phyloP scores from a whole-genome alignment of 495 filamentous ascomycete species.

The Talaromyces ruber region DNA sequence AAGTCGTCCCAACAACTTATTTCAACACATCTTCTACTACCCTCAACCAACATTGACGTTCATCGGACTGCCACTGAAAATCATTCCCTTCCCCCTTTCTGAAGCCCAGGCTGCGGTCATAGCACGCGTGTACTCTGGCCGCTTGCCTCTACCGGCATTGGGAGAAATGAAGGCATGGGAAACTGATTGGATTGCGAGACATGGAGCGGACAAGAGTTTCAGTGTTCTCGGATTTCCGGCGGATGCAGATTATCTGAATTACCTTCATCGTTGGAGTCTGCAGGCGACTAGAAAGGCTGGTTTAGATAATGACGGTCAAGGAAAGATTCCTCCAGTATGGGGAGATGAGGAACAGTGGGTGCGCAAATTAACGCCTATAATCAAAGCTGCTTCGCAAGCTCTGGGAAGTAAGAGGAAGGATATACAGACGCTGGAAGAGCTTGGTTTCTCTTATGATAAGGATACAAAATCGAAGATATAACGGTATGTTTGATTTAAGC shows the following conservation, averaged over 20 bases:
- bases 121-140: constrained; percentile 63
- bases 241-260: constrained; percentile 75
- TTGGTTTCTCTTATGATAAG: constrained; percentile 39
- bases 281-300: constrained; percentile 30
- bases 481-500: neutral
- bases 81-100: constrained; percentile 73
- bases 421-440: constrained; percentile 44
- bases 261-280: constrained; percentile 51
- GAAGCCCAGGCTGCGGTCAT: constrained; percentile 75
- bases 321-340: constrained; percentile 63
- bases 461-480: neutral
- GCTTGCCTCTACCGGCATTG: constrained; percentile 51
- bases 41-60: constrained; percentile 73
- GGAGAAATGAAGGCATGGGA: constrained; percentile 65
- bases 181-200: constrained; percentile 21
- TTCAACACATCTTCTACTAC: constrained; percentile 70
- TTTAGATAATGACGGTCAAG: constrained; percentile 38
- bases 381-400: constrained; percentile 42
- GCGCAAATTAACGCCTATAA: constrained; percentile 42
- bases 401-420: constrained; percentile 34
- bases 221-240: constrained; percentile 62
- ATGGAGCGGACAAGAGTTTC: constrained; percentile 45
- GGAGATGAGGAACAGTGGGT: constrained; percentile 56
- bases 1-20: constrained; percentile 56
- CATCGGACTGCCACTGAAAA: constrained; percentile 62